Evolutionary conservation across 805 yeast genomes (phyloP), one percentile per base, ranked within the genome.

Genomic region (Blastobotrys terrestris): DNA sequence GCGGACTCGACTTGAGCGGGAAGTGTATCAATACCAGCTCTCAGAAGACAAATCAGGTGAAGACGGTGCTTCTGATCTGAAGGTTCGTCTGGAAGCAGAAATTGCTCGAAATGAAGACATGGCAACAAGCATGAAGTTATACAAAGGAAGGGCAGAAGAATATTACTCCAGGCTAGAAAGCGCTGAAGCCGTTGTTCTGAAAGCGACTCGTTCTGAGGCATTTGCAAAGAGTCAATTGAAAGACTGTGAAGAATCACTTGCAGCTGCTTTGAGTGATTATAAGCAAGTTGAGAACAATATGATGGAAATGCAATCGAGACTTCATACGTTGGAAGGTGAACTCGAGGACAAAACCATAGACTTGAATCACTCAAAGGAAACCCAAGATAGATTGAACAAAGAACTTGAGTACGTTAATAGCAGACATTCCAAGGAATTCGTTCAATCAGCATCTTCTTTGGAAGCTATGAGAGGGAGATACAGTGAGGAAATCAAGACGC

Each of bases 121-220:
- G 31, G 64, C 73, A 1, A 74, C 77, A 40, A 76, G 79, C 31
- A 70, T 84, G 18, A 79, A 78, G 40, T 71, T 85, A 31, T 89
- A 86, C 67, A 84, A 82, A 62, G 68, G 73, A 15, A 77, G 95
- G 55, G 81, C 95, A 35, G 91, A 87, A 39, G 85, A 83, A 55
- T 85, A 87, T 64, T 80, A 77, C 59, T 74, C 75, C 53, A 86
- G 87, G 61, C 72, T 90, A 21, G 95, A 89, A 61, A 77, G 79
- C 48, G 91, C 94, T 1, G 96, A 91, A 63, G 75, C 83, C 48
- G 85, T 87, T 3, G 79, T 85, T 1, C 73, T 77, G 50, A 76
- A 81, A 45, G 80, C 88, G 6, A 75, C 79, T 58, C 72, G 87
- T 59, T 80, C 83, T 11, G 91, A 85, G 63, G 75, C 75, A 51